Evolutionary conservation across 2,329 filamentous ascomycete species (phyloP).

Genomic region (Fusarium acutatum): DNA sequence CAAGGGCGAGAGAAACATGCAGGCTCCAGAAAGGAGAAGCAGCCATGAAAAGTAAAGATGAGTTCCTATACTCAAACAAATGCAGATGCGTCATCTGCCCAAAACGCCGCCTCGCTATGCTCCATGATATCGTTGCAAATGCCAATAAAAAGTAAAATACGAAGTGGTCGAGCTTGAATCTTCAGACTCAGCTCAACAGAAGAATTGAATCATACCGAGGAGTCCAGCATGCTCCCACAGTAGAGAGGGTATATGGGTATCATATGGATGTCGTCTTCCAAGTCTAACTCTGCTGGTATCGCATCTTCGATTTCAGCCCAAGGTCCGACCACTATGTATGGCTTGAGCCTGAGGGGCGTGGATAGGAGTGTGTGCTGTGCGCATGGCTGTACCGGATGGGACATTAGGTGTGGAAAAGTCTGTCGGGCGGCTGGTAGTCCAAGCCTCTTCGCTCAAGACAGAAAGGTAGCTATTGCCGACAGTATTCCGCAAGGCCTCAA

Average conservation of each 20-base stretch:
- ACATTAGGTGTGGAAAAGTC: conserved; percentile 37
- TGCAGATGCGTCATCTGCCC: conserved; percentile 38
- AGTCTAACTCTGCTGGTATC: conserved; percentile 18
- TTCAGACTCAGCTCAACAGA: conserved; percentile 27
- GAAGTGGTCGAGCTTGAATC: conserved; percentile 24
- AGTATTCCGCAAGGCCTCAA: conserved; percentile 85
- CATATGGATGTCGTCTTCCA: conserved; percentile 41
- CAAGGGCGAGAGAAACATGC: conserved; percentile 5
- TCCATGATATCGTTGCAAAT: conserved; percentile 43
- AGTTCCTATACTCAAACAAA: conserved; percentile 36
- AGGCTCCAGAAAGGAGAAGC: conserved; percentile 23
- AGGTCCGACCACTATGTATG: conserved; percentile 62
- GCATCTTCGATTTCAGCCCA: conserved; percentile 50
- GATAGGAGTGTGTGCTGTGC: conserved; percentile 44
- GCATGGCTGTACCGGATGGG: conserved; percentile 41
- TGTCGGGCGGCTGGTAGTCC: conserved; percentile 49
- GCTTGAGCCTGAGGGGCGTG: conserved; percentile 52
- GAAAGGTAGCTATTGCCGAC: conserved; percentile 89
- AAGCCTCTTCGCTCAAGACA: conserved; percentile 81
- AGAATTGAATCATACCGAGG: conserved; percentile 33
- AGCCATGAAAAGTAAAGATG: conserved; percentile 22
- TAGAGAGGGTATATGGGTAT: conserved; percentile 43
- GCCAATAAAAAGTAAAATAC: conserved; percentile 34
- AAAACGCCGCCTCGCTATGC: conserved; percentile 54
- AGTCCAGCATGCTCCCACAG: conserved; percentile 23